Conservation (phyloP, 805 yeast genomes). For the Wickerhamiella bombiphila region DNA sequence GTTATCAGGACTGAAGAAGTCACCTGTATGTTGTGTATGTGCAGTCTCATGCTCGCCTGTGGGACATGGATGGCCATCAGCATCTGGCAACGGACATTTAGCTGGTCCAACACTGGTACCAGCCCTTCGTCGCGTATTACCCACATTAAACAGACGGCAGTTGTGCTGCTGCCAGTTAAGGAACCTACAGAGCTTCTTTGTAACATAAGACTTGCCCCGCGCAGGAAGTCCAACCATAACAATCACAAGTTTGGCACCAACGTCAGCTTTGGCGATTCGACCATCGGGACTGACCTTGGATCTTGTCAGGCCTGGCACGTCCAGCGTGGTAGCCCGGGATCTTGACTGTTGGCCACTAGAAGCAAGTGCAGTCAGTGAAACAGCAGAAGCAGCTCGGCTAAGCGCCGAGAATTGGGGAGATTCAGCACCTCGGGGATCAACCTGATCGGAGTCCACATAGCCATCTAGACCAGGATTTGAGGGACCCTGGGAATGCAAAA, state of each 20-base stretch:
- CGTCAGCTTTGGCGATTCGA: conserved; percentile 35
- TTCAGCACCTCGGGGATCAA: conserved; percentile 1
- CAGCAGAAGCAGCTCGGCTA: conserved; percentile 3
- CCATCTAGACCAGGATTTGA: not conserved
- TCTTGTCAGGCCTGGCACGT: conserved; percentile 83
- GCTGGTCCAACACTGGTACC: conserved; percentile 52
- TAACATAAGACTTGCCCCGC: conserved; percentile 83
- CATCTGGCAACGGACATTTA: conserved; percentile 42
- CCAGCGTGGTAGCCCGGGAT: conserved; percentile 59
- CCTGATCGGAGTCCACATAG: not conserved
- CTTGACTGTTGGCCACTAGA: conserved; percentile 6
- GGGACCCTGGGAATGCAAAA: too few relatives aligned
- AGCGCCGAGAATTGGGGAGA: conserved; percentile 1
- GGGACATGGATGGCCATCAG: not conserved
- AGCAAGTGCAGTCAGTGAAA: conserved; percentile 2
- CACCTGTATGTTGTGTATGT: conserved; percentile 49
- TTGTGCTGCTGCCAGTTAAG: conserved; percentile 90
- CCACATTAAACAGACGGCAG: conserved; percentile 84
- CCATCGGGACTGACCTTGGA: conserved; percentile 63
- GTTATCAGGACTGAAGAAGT: conserved; percentile 75
- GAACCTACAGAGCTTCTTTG: conserved; percentile 80
- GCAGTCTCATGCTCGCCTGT: not conserved
- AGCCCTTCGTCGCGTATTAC: conserved; percentile 78
- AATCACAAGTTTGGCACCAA: conserved; percentile 72
- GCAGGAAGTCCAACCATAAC: conserved; percentile 96